A percentile compares a stretch with the other conserved stretches of the same genome.
Conservation (phyloP, 2,329 filamentous ascomycete genomes). For the Pseudogymnoascus sp. region DNA sequence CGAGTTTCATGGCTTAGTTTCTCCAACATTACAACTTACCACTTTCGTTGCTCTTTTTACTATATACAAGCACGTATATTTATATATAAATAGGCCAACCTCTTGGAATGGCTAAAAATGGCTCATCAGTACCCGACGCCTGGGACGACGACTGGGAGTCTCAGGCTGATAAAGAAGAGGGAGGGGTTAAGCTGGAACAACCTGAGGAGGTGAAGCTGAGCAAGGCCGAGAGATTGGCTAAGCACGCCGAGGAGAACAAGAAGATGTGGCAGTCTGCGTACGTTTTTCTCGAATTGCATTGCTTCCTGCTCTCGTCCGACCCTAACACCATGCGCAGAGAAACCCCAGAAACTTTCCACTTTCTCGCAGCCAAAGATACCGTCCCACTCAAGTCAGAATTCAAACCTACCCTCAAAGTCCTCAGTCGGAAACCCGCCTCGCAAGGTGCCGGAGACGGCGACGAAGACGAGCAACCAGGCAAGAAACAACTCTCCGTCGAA, state of each 20-base stretch:
- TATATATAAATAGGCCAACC: not conserved
- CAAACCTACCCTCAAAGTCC: constrained; percentile 76
- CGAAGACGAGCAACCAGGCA: constrained; percentile 54
- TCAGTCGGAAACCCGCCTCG: constrained; percentile 70
- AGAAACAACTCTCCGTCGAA: constrained; percentile 61
- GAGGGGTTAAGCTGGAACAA: constrained; percentile 20
- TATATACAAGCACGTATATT: constrained; percentile 5
- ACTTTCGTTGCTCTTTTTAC: not conserved
- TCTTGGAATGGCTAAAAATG: constrained; percentile 8
- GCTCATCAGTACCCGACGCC: constrained; percentile 56
- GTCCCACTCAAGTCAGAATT: constrained; percentile 65
- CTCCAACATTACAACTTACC: not conserved
- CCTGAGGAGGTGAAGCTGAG: constrained; percentile 40
- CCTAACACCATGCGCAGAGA: constrained; percentile 47
- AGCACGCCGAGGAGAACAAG: constrained; percentile 77
- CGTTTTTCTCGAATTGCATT: constrained; percentile 27
- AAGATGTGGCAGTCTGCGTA: constrained; percentile 88
- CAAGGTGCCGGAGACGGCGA: constrained; percentile 55
- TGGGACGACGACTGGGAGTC: constrained; percentile 89
- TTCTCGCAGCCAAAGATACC: constrained; percentile 58
- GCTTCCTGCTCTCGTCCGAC: not conserved
- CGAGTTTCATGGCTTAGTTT: constrained; percentile 5
- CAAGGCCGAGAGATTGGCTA: constrained; percentile 70
- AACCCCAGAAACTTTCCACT: constrained; percentile 67
- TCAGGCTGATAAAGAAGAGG: constrained; percentile 55